Base-by-base conservation (phyloP, 2,329 filamentous ascomycete genomes). In the Botrytis cinerea region DNA sequence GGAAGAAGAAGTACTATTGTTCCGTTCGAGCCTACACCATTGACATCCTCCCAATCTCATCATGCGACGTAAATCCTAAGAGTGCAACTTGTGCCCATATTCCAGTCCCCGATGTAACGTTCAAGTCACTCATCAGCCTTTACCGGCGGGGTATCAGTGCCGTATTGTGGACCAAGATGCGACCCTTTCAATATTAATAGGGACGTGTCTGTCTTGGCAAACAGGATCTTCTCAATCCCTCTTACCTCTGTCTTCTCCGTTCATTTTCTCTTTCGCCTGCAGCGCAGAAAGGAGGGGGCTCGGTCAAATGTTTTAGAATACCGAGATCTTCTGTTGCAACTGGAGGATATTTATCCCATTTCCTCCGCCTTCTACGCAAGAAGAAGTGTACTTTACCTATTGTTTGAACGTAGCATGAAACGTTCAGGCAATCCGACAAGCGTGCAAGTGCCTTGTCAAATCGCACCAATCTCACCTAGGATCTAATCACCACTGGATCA, bases 221-320 rank as follows among this genome's bases (percentile, higher is more conserved):
- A 28, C 59, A 64, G 60, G 25, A 71, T 40, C 61, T 63, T 45
- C 38, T 43, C 61, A 63, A n/a, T 62, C 38, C 57, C 45, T 45
- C 68, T 60, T 35, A 28, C 64, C 45, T 54, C 51, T 18, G 32
- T 35, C 61, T 48, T 38, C 63, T 51, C n/a, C 63, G 22, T 67
- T 38, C 6, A 48, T 48, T 63, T 63, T 45, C 62, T 25, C 43
- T 64, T 25, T 46, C 62, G 62, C 62, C 43, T 64, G 35, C 43
- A 73, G 73, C 71, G 74, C 73, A 73, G 43, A 40, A 67, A 59
- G 59, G 63, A 63, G 73, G 70, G 63, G 54, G 43, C 32, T 74
- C 74, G 74, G 74, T 46, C 46, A 75, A 75, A 61, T 75, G 70
- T 75, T 75, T 73, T 71, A 57, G 59, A 32, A 71, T 51, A 67